phyloP scores from a whole-genome alignment of 805 yeast genomes.

The Starmera amethionina region DNA sequence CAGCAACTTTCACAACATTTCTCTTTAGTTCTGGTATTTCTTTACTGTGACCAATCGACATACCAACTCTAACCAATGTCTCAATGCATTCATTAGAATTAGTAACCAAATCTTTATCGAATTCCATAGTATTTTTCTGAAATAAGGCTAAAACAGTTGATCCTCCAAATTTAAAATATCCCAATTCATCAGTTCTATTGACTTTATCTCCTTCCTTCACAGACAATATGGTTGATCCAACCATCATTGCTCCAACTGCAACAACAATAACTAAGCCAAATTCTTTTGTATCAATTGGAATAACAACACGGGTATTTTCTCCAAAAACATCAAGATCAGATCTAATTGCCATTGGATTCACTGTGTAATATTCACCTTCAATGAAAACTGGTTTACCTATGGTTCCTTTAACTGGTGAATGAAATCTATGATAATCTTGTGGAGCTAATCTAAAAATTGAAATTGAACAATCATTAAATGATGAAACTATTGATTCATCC shows the following conservation, averaged over 20 bases:
- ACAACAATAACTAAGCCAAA: constrained; percentile 74
- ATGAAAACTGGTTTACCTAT: constrained; percentile 59
- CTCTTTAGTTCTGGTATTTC: constrained; percentile 39
- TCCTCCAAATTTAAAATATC: constrained; percentile 95
- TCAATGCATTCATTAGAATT: constrained; percentile 69
- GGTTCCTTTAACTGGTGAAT: constrained; percentile 71
- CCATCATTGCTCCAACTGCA: constrained; percentile 98
- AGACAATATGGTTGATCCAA: constrained; percentile 76
- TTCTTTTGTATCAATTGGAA: constrained; percentile 65
- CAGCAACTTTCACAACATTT: constrained; percentile 32
- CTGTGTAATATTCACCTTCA: constrained; percentile 90
- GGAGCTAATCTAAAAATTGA: constrained; percentile 89
- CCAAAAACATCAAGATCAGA: constrained; percentile 87
- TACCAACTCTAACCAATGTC: constrained; percentile 82
- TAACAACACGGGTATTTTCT: constrained; percentile 72
- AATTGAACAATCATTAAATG: constrained; percentile 38
- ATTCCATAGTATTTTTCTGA: constrained; percentile 35
- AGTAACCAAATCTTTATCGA: constrained; percentile 64
- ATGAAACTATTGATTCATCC: constrained; percentile 20
- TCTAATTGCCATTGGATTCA: constrained; percentile 94
- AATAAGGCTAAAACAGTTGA: constrained; percentile 71
- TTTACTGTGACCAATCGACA: constrained; percentile 76
- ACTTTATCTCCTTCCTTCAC: constrained; percentile 50
- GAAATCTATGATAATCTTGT: constrained; percentile 94
- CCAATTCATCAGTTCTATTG: constrained; percentile 71